Percentiles rank a stretch among this genome's conserved stretches.
These are phyloP conservation scores for Fraxinus nigra DNA, from an alignment of 305 asterid species.

Conservation along the genomic window DNA sequence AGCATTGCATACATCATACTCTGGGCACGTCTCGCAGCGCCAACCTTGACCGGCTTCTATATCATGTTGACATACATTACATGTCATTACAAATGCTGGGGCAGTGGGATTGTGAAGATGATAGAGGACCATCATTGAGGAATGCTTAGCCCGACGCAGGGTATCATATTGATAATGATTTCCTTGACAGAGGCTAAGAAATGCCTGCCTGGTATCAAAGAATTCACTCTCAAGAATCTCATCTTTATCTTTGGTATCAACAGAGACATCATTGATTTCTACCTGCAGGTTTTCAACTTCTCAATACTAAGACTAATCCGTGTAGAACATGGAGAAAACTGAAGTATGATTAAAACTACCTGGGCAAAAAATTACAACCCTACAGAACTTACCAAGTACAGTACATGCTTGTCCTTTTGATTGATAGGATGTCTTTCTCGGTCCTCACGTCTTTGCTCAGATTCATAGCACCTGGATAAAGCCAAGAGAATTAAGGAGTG, in stretches of 20 bases:
- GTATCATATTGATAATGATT: conserved; percentile 98
- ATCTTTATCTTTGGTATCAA: conserved; percentile 83
- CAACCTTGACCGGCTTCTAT: conserved; percentile 98
- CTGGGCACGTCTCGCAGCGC: conserved; percentile 98
- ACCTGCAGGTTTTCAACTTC: conserved; percentile 47
- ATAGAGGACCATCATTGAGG: conserved; percentile 99
- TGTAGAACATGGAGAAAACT: conserved; percentile 6
- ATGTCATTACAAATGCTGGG: conserved; percentile 84
- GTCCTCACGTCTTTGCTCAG: conserved; percentile 77
- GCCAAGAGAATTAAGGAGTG: conserved; percentile 7
- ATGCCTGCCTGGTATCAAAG: conserved; percentile 97
- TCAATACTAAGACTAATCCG: conserved; percentile 17
- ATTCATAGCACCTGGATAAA: conserved; percentile 76
- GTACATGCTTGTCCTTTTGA: conserved; percentile 78
- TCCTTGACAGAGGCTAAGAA: conserved; percentile 95
- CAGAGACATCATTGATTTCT: conserved; percentile 60
- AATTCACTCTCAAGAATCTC: conserved; percentile 97
- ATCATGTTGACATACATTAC: conserved; percentile 73
- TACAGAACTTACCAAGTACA: conserved; percentile 59
- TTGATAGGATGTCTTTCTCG: conserved; percentile 81
- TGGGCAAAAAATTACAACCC: background rate
- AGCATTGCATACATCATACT: conserved; percentile 85
- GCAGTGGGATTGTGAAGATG: conserved; percentile 99
- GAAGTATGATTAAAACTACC: background rate
- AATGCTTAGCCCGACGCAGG: conserved; percentile 96